These are phyloP conservation scores for Clarireedia homoeocarpa DNA, from an alignment of 2,329 filamentous ascomycete genomes.

Conservation along the genomic window DNA sequence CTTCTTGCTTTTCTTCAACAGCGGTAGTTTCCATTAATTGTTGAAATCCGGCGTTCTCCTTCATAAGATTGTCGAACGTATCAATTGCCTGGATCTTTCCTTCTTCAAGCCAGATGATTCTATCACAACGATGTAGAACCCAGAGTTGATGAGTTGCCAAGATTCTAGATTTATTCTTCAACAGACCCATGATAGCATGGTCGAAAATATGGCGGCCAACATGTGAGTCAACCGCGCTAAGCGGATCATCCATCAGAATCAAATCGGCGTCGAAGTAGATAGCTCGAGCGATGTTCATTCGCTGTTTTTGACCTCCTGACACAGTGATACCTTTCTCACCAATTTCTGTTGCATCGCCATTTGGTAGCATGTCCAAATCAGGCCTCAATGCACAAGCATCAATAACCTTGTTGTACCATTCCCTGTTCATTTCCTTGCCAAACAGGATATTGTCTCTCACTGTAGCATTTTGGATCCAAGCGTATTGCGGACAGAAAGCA, in stretches of 20 bases:
- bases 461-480: constrained; percentile 93
- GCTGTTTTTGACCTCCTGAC: constrained; percentile 90
- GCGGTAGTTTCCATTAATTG: constrained; percentile 78
- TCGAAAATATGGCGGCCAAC: constrained; percentile 79
- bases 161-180: constrained; percentile 83
- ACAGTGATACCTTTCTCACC: constrained; percentile 94
- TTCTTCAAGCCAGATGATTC: constrained; percentile 88
- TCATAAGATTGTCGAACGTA: constrained; percentile 84
- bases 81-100: constrained; percentile 79
- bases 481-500: constrained; percentile 92
- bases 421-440: constrained; percentile 65
- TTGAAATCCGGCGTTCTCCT: constrained; percentile 67
- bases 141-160: constrained; percentile 93
- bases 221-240: constrained; percentile 63
- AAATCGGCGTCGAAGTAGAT: constrained; percentile 64
- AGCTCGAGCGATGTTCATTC: constrained; percentile 83
- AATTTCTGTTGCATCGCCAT: constrained; percentile 84
- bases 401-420: constrained; percentile 62
- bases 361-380: constrained; percentile 88
- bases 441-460: constrained; percentile 87
- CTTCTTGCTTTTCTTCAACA: constrained; percentile 54
- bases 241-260: constrained; percentile 61
- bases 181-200: constrained; percentile 80
- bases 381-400: constrained; percentile 71
- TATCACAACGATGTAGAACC: constrained; percentile 82